Base-by-base conservation (phyloP, 2,329 filamentous ascomycete genomes). In the Harringtonia lauricola region DNA sequence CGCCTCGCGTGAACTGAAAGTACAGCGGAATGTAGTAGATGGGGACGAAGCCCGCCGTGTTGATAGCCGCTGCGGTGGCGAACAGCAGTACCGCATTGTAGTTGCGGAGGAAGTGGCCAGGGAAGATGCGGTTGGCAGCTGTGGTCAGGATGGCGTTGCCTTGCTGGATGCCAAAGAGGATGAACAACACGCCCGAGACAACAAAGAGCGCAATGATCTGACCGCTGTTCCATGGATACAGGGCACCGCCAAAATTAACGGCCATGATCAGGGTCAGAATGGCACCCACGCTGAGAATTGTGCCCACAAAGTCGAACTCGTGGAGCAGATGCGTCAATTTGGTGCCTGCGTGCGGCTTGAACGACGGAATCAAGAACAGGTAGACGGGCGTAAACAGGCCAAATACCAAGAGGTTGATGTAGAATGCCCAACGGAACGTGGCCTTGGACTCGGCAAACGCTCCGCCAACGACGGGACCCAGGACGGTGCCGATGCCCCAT, bases 11-110 rank as follows among this genome's bases (percentile, higher is more conserved):
- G 52, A 76, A 76, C 44, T 71, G 66, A 54, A 76, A 76, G 57
- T 65, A 75, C 1, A 76, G 57, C 0, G 73, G 73, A 9, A 71
- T 65, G 55, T 71, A 76, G 56, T 75, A 76, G 8, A 71, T 57
- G 0, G 61, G 51, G 38, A 66, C 56, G 13, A 63, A 65, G 46
- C 64, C 60, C 6, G 56, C 56, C 6, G 62, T 57, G 7, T 57
- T 61, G 0, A 58, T 58, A 31, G 56, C 58, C 4, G 58, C 54
- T 1, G 62, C 67, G 8, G 59, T 57, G 29, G 70, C 53, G 50
- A 63, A 68, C 2, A 74, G 55, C 0, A 74, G 54, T 2, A 69
- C 42, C 15, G 66, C 53, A 12, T 61, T 60, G 7, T 58, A 55
- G 10, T 57, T 53, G 8, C 47, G 51, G 2, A 74, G 49, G 18